Conservation (phyloP, 495 filamentous ascomycete species). For the Chaetomium tenue region DNA sequence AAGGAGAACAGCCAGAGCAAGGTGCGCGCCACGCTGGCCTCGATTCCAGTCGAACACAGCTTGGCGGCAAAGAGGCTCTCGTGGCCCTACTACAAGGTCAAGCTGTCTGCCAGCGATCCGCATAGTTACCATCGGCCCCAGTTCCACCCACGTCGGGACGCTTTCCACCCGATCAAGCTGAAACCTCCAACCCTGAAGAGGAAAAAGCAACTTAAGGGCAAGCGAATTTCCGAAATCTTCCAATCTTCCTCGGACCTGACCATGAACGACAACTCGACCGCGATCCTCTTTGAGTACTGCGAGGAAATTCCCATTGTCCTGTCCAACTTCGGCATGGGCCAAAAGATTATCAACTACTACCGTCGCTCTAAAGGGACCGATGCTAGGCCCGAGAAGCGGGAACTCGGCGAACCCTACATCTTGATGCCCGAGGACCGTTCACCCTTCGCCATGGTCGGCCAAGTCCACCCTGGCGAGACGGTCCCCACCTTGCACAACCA, state of each 20-base stretch:
- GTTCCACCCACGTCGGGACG: constrained; percentile 55
- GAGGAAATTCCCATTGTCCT: constrained; percentile 89
- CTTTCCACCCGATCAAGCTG: constrained; percentile 54
- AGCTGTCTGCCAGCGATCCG: constrained; percentile 71
- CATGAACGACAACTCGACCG: constrained; percentile 80
- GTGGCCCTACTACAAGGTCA: constrained; percentile 91
- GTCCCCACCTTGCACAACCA: constrained; percentile 88
- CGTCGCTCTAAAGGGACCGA: constrained; percentile 80
- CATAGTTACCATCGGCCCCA: constrained; percentile 87
- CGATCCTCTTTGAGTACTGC: constrained; percentile 88
- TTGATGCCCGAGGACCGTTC: constrained; percentile 91
- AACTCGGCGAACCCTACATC: constrained; percentile 78
- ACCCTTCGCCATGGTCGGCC: constrained; percentile 91
- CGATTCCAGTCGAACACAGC: constrained; percentile 82
- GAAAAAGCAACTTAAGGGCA: constrained; percentile 74
- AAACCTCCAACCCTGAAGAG: constrained; percentile 66
- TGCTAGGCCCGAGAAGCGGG: constrained; percentile 48
- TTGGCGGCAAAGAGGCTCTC: constrained; percentile 85
- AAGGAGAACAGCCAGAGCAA: constrained; percentile 97
- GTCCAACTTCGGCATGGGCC: constrained; percentile 97
- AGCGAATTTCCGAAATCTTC: constrained; percentile 72
- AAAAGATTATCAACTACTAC: constrained; percentile 92
- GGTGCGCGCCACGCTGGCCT: constrained; percentile 84
- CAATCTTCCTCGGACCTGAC: constrained; percentile 71
- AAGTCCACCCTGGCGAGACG: constrained; percentile 83